Evolutionary conservation across 768 basidiomycete species (phyloP).

Genomic region (Mycena sanguinolenta): DNA sequence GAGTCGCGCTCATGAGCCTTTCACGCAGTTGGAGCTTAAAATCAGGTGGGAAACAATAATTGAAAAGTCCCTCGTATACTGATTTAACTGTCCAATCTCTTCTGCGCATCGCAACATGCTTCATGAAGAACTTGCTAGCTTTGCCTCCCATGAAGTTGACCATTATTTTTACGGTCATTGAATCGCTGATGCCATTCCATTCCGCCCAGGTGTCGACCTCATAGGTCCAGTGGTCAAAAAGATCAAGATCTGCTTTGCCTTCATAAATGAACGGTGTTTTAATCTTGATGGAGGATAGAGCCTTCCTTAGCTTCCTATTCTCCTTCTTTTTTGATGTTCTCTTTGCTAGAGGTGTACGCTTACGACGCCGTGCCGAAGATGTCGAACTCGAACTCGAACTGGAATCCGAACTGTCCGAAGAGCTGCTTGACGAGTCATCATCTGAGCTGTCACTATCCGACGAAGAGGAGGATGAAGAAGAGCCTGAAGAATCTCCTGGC

Average conservation of each 20-base stretch:
- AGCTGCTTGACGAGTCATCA: background rate
- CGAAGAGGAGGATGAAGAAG: background rate
- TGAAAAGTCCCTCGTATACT: background rate
- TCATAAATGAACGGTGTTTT: background rate
- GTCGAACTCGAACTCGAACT: background rate
- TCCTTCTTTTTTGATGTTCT: background rate
- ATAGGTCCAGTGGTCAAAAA: background rate
- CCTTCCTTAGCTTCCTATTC: background rate
- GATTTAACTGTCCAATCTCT: background rate
- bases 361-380: background rate
- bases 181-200: background rate
- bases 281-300: background rate
- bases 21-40: background rate
- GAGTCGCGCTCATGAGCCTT: background rate
- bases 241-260: background rate
- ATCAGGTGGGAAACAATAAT: background rate
- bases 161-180: background rate
- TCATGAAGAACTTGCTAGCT: background rate
- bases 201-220: background rate
- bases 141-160: background rate
- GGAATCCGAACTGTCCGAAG: background rate
- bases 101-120: background rate
- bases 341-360: background rate
- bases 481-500: background rate
- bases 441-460: background rate